Percentiles rank a stretch among this genome's conserved stretches.
These are phyloP conservation scores for Talaromyces nanjingensis DNA, from an alignment of 495 filamentous ascomycete genomes.

Conservation along the genomic window DNA sequence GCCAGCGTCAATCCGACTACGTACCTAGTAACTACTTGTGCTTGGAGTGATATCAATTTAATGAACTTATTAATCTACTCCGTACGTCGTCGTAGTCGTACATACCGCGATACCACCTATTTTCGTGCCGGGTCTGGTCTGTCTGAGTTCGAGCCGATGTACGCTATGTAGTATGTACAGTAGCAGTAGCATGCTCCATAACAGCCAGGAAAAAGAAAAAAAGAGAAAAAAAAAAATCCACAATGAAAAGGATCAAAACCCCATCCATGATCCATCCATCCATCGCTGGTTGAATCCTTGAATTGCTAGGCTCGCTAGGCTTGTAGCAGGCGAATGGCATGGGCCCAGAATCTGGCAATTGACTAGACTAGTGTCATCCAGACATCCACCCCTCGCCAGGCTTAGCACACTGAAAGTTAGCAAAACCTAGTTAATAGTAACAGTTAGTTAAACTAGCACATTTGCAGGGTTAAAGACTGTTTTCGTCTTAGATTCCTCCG, in stretches of 20 bases:
- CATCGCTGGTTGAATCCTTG: not conserved
- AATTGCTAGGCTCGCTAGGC: not conserved
- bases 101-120: not conserved
- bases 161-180: not conserved
- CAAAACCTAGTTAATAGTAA: not conserved
- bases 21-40: not conserved
- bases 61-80: not conserved
- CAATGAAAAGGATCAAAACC: not conserved
- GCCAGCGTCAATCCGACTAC: not conserved
- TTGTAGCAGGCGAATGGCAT: not conserved
- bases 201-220: not conserved
- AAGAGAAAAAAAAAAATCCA: not conserved
- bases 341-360: not conserved
- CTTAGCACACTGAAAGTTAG: not conserved
- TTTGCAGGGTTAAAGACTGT: not conserved
- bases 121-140: not conserved
- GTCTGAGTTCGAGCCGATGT: not conserved
- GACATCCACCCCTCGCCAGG: not conserved
- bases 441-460: not conserved
- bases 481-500: not conserved
- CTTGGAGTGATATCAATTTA: not conserved
- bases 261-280: not conserved
- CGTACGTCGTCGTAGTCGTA: not conserved
- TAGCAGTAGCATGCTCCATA: not conserved
- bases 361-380: not conserved